These are phyloP conservation scores for Bryoglossum gracile DNA, from an alignment of 495 filamentous ascomycete species.

Conservation along the genomic window DNA sequence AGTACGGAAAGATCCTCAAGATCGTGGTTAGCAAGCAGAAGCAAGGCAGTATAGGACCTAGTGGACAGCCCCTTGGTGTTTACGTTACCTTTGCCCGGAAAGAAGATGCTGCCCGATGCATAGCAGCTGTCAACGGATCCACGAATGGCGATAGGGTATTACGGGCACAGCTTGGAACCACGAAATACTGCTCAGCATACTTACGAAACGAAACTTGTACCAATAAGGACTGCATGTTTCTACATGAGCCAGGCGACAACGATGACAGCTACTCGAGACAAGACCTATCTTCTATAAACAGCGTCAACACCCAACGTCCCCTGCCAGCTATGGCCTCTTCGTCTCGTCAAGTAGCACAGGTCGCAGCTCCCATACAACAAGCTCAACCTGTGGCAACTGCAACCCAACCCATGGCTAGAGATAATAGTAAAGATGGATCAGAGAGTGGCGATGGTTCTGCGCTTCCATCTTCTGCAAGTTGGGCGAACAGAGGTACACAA, in stretches of 20 bases:
- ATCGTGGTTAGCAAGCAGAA: conserved; percentile 97
- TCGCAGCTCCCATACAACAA: conserved; percentile 41
- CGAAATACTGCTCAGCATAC: conserved; percentile 98
- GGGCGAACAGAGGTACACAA: conserved; percentile 74
- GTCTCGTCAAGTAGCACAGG: conserved; percentile 34
- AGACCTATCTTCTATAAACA: conserved; percentile 94
- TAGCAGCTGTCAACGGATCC: conserved; percentile 84
- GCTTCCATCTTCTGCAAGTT: conserved; percentile 85
- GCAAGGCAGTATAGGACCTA: conserved; percentile 53
- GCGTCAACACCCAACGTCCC: conserved; percentile 69
- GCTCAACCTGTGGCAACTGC: conserved; percentile 41
- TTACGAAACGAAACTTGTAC: conserved; percentile 86
- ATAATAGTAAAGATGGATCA: conserved; percentile 69
- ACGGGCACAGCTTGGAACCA: conserved; percentile 92
- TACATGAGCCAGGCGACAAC: conserved; percentile 95
- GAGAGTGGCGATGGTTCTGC: conserved; percentile 70
- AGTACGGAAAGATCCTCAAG: conserved; percentile 97
- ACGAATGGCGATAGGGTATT: conserved; percentile 81
- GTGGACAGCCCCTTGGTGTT: conserved; percentile 79
- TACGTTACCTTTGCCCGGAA: conserved; percentile 94
- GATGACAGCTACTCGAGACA: conserved; percentile 94
- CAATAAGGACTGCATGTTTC: conserved; percentile 93
- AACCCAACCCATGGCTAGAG: conserved; percentile 64
- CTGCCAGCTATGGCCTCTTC: conserved; percentile 38
- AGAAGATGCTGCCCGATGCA: conserved; percentile 81